A percentile compares a stretch with the other conserved stretches of the same genome.
These are phyloP conservation scores for Theileria orientalis DNA, from an alignment of 169 alveolate species.

Conservation along the genomic window DNA sequence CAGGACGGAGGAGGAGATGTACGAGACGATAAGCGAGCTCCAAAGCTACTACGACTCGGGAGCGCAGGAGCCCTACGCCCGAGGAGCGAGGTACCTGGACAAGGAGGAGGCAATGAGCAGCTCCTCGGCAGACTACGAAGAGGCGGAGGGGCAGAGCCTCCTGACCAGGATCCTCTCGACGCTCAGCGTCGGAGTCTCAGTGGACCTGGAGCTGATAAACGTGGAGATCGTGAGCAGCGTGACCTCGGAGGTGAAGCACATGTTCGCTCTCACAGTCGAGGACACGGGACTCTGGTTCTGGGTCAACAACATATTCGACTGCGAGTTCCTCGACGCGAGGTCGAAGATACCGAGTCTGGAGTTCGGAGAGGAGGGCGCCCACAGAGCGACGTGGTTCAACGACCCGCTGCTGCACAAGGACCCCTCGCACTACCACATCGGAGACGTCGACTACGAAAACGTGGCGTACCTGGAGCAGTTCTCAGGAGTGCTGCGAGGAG, in stretches of 20 bases:
- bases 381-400: background rate
- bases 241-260: constrained; percentile 16
- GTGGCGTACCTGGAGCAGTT: constrained; percentile 7
- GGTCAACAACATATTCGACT: constrained; percentile 35
- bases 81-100: background rate
- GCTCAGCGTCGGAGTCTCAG: constrained; percentile 28
- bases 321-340: constrained; percentile 10
- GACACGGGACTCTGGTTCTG: constrained; percentile 41
- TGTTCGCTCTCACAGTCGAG: constrained; percentile 44
- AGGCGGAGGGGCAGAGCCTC: background rate
- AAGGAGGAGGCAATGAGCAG: constrained; percentile 1
- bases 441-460: constrained; percentile 1
- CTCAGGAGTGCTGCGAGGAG: constrained; percentile 12
- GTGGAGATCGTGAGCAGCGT: constrained; percentile 40
- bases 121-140: background rate
- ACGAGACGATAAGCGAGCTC: background rate
- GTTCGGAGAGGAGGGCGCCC: background rate
- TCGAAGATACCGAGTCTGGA: constrained; percentile 1
- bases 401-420: constrained; percentile 14
- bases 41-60: background rate
- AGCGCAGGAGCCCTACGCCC: background rate
- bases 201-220: constrained; percentile 40
- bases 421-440: background rate
- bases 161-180: constrained; percentile 21
- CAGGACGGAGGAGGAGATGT: background rate